Evolutionary conservation across 2,329 filamentous ascomycete species (phyloP).

Genomic region (Neurospora crassa): DNA sequence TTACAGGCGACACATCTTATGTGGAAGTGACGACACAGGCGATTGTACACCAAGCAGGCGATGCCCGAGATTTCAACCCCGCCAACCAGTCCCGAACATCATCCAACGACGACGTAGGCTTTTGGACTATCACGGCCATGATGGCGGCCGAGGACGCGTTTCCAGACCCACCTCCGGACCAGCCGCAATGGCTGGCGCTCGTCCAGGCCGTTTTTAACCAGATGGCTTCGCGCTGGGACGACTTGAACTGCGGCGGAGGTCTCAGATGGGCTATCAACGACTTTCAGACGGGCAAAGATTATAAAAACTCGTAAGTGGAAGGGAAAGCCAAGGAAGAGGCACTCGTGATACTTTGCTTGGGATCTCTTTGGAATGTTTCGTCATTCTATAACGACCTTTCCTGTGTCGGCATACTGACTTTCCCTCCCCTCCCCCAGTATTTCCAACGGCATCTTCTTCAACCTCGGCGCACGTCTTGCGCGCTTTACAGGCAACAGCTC

Average conservation of each 20-base stretch:
- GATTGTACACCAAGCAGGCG: constrained; percentile 50
- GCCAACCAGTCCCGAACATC: constrained; percentile 50
- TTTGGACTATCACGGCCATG: constrained; percentile 80
- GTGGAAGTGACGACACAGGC: constrained; percentile 50
- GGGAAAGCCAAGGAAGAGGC: neutral
- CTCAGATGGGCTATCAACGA: constrained; percentile 79
- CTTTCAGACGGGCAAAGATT: constrained; percentile 62
- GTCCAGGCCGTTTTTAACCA: constrained; percentile 74
- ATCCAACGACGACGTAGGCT: constrained; percentile 71
- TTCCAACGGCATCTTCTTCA: constrained; percentile 62
- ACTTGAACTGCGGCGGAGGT: constrained; percentile 57
- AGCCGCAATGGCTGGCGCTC: constrained; percentile 69
- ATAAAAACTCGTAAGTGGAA: constrained; percentile 45
- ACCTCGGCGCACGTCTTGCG: constrained; percentile 60
- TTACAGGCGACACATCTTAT: constrained; percentile 58
- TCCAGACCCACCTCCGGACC: constrained; percentile 51
- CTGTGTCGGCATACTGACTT: neutral
- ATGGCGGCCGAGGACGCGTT: constrained; percentile 69
- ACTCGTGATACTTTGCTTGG: neutral
- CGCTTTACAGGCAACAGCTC: constrained; percentile 71
- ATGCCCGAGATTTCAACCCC: constrained; percentile 56
- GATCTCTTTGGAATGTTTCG: neutral
- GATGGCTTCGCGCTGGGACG: constrained; percentile 63
- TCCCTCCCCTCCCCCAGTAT: constrained; percentile 29
- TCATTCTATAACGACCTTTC: neutral